Conservation (phyloP, 2,329 filamentous ascomycete genomes). For the Colletotrichum orbiculare region DNA sequence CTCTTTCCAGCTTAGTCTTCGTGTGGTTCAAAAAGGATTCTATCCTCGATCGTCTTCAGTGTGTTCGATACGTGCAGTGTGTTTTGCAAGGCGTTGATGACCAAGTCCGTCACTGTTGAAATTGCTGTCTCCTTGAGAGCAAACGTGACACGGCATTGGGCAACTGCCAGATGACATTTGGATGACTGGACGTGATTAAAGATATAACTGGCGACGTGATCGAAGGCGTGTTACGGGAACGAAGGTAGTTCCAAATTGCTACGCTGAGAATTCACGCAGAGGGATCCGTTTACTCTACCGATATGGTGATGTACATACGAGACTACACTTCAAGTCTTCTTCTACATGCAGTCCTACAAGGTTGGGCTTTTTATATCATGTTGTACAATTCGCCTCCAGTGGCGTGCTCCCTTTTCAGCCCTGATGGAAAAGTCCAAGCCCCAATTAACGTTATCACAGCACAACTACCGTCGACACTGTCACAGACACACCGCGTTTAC, state of each 20-base stretch:
- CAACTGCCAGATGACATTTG: not conserved
- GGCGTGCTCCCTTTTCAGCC: not conserved
- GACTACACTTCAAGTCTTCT: constrained; percentile 20
- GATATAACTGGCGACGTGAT: too few relatives aligned
- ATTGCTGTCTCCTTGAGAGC: not conserved
- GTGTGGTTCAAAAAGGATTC: constrained; percentile 31
- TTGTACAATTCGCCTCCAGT: constrained; percentile 28
- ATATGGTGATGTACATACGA: constrained; percentile 31
- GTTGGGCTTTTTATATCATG: constrained; percentile 30
- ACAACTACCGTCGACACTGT: too few relatives aligned
- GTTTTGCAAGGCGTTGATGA: not conserved
- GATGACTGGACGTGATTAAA: too few relatives aligned
- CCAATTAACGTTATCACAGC: constrained; percentile 7
- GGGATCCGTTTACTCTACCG: constrained; percentile 14
- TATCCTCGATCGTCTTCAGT: constrained; percentile 12
- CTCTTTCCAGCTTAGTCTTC: constrained; percentile 34
- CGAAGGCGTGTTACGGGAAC: too few relatives aligned
- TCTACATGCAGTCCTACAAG: constrained; percentile 31
- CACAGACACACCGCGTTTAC: constrained; percentile 52
- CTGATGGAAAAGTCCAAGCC: not conserved
- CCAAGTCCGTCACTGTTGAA: too few relatives aligned
- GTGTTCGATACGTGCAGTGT: not conserved
- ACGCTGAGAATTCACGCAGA: not conserved
- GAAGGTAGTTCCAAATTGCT: too few relatives aligned
- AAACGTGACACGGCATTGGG: not conserved